These are phyloP conservation scores for Trichoderma erinaceum DNA, from an alignment of 495 filamentous ascomycete genomes.

Conservation along the genomic window DNA sequence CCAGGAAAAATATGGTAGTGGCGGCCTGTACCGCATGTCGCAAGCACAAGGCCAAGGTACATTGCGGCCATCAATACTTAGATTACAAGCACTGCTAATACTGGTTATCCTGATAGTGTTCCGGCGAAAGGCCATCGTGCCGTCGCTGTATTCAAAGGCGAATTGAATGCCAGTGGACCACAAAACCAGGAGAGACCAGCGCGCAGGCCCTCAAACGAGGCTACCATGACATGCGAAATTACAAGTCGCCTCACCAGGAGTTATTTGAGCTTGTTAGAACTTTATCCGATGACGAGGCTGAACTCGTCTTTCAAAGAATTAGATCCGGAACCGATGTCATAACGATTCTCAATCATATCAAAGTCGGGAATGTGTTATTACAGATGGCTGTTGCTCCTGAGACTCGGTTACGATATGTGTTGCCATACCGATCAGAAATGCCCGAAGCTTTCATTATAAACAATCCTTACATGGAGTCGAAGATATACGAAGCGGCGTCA, in stretches of 20 bases:
- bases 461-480: conserved; percentile 27
- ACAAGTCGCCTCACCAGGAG: background rate
- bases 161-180: background rate
- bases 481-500: conserved; percentile 25
- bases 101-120: background rate
- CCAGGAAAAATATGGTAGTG: background rate
- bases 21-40: background rate
- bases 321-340: background rate
- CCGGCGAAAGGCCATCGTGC: background rate
- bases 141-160: background rate
- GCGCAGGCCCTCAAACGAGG: background rate
- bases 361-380: background rate
- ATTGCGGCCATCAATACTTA: background rate
- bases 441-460: background rate
- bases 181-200: background rate
- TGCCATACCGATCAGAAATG: background rate
- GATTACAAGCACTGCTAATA: too few relatives aligned
- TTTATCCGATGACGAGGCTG: background rate
- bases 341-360: background rate
- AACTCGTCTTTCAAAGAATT: background rate
- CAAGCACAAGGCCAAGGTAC: background rate
- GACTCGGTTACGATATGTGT: background rate
- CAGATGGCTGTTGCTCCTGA: background rate
- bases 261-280: background rate
- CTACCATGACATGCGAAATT: background rate